These are phyloP conservation scores for Pseudocercospora vitis DNA, from an alignment of 2,329 filamentous ascomycete genomes.

Conservation along the genomic window DNA sequence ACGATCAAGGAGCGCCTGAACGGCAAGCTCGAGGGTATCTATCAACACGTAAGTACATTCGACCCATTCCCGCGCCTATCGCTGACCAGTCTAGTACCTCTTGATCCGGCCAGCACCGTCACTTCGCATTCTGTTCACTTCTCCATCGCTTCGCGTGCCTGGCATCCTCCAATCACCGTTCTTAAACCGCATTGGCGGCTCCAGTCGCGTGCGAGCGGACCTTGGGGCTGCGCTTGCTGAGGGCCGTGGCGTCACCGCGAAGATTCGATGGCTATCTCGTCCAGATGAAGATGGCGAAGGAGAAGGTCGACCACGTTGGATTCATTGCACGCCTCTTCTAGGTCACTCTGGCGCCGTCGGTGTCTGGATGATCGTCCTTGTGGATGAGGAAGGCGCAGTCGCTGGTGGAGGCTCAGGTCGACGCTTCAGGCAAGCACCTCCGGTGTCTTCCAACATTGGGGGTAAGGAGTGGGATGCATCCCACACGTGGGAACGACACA, in stretches of 20 bases:
- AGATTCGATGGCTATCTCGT: slow-evolving; percentile 67
- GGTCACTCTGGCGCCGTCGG: slow-evolving; percentile 67
- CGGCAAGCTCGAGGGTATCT: slow-evolving; percentile 53
- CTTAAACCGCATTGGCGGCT: slow-evolving; percentile 52
- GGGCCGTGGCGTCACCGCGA: slow-evolving; percentile 71
- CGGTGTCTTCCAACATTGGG: slow-evolving; percentile 37
- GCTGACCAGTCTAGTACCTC: slow-evolving; percentile 43
- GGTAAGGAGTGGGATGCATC: slow-evolving; percentile 37
- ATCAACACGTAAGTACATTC: slow-evolving; percentile 55
- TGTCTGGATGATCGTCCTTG: slow-evolving; percentile 75
- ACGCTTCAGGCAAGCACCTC: slow-evolving; percentile 40
- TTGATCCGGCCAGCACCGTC: slow-evolving; percentile 50
- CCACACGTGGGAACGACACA: slow-evolving; percentile 18
- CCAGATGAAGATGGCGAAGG: slow-evolving; percentile 43
- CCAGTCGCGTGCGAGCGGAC: slow-evolving; percentile 53
- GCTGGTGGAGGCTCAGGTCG: slow-evolving; percentile 26
- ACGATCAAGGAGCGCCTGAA: slow-evolving; percentile 35
- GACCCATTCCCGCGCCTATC: neutral
- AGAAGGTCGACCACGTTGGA: slow-evolving; percentile 67
- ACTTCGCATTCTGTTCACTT: slow-evolving; percentile 52
- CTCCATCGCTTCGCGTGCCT: slow-evolving; percentile 51
- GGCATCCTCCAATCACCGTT: slow-evolving; percentile 52
- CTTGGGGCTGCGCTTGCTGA: slow-evolving; percentile 62
- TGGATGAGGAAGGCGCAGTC: slow-evolving; percentile 55
- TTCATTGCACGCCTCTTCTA: slow-evolving; percentile 72